Evolutionary conservation across 305 asterid species (phyloP), one percentile per base, ranked within the genome.

Genomic region (Ilex paraguariensis): DNA sequence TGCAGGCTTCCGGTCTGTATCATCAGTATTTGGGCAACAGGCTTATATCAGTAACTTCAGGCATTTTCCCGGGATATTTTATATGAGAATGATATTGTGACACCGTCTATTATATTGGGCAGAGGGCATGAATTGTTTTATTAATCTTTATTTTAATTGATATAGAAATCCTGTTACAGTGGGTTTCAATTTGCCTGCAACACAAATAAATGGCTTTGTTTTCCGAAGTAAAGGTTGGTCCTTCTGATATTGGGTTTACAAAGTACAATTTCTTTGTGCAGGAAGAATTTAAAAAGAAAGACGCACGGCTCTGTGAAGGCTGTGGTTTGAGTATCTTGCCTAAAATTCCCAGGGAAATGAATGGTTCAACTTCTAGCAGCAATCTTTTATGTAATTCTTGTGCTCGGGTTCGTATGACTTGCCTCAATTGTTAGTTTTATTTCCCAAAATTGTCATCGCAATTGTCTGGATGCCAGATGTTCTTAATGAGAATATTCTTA

Each of bases 371-470:
- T 75, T 79, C 76, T 54, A 80, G 80, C 67, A 67, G 82, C 80
- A 83, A 68, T 69, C 94, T 90, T 48, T 70, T 93, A 83, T 93
- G 99, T 76, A 59, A 88, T 63, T 75, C 96, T 76, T 93, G 99
- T 81, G 74, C 97, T 62, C 80, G 92, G 99, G 97, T 94, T 73
- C 56, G 95, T 77, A 13, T 31, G 63, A 62, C 79, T 72, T 77
- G 68, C 72, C 70, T 70, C 46, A 17, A 61, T 64, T 17, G 3
- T 11, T 17, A 48, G 60, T 77, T 67, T 59, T 72, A 56, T 39
- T 80, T 55, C 55, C 28, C 62, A 74, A 53, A 54, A 51, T 75
- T 63, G 52, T 60, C 39, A 49, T 61, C 15, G 57, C 56, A 67
- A 44, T 51, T 60, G 3, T 11, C 11, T 64, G 21, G n/a, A 32